Base-by-base conservation (phyloP, 2,329 filamentous ascomycete species). In the Xylaria sp. region DNA sequence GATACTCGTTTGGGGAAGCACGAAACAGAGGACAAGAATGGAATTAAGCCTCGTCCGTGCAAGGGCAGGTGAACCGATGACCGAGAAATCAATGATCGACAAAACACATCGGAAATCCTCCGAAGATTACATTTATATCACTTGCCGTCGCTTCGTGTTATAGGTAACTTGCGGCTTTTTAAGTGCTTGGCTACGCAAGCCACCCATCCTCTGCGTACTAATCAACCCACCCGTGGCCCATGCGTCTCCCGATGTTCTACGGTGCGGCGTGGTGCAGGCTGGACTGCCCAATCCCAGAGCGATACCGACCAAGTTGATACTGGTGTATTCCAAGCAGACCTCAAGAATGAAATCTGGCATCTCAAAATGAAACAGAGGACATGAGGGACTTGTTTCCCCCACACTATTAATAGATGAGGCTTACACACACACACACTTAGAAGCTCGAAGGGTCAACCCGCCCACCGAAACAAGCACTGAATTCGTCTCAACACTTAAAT, bases 111-210 rank as follows among this genome's bases (percentile, higher is more conserved):
- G 67, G 49, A 44, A 59, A 59, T 68, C 66, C 53, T 53, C 42
- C 62, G 62, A 53, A 42, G 51, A 66, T 65, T 36, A 28, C 33
- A 36, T 53, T 68, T 58, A 62, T 68, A 65, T 65, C 53, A 51
- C 33, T 4, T 36, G 31, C 51, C 28, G 7, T 23, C 31, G 17
- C 15, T 36, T 28, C 28, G 53, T 56, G 53, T 56, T 28, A 36
- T 46, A 57, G 51, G 31, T 40, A 48, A 31, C 33, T 33, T 33
- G 59, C 59, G 59, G 44, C 31, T 59, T 28, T 64, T 64, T 62
- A 70, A 70, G 65, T 61, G 67, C 67, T 65, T 65, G 65, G 65
- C 60, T 65, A 70, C 67, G 53, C 65, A 60, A 58, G 61, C 67
- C 60, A 65, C 48, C 36, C 23, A 38, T 36, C 17, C 17, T 23